Evolutionary conservation across 805 yeast genomes (phyloP).

Genomic region (Kazachstania viticola): DNA sequence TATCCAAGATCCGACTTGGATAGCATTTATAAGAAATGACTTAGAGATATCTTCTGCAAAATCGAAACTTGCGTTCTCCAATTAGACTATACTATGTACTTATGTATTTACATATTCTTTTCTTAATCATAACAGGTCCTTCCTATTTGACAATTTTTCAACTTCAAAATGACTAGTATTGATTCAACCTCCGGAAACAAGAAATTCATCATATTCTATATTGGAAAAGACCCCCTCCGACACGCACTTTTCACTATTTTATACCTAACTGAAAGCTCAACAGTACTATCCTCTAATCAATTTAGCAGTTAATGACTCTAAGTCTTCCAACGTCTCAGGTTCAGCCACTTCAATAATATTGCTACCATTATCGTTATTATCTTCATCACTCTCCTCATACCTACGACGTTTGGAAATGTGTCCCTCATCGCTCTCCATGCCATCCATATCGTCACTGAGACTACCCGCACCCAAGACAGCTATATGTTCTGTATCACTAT

Average conservation of each 20-base stretch:
- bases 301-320: slow-evolving; percentile 72
- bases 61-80: too few relatives aligned
- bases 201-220: too few relatives aligned
- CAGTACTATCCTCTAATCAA: slow-evolving; percentile 23
- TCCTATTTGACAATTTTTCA: too few relatives aligned
- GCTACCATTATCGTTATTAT: slow-evolving; percentile 22
- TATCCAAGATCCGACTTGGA: slow-evolving; percentile 22
- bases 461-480: slow-evolving; percentile 26
- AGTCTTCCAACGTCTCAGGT: slow-evolving; percentile 85
- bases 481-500: slow-evolving; percentile 18
- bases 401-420: slow-evolving; percentile 19
- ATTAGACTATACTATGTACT: too few relatives aligned
- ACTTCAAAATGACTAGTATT: too few relatives aligned
- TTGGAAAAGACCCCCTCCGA: slow-evolving; percentile 12
- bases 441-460: slow-evolving; percentile 34
- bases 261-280: too few relatives aligned
- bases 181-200: too few relatives aligned
- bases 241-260: background rate
- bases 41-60: too few relatives aligned
- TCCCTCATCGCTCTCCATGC: slow-evolving; percentile 17
- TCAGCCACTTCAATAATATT: slow-evolving; percentile 61
- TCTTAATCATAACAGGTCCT: too few relatives aligned
- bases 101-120: too few relatives aligned
- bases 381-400: slow-evolving; percentile 15
- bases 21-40: slow-evolving; percentile 16